These are phyloP conservation scores for Aspergillus indologenus DNA, from an alignment of 495 filamentous ascomycete genomes.

Conservation along the genomic window DNA sequence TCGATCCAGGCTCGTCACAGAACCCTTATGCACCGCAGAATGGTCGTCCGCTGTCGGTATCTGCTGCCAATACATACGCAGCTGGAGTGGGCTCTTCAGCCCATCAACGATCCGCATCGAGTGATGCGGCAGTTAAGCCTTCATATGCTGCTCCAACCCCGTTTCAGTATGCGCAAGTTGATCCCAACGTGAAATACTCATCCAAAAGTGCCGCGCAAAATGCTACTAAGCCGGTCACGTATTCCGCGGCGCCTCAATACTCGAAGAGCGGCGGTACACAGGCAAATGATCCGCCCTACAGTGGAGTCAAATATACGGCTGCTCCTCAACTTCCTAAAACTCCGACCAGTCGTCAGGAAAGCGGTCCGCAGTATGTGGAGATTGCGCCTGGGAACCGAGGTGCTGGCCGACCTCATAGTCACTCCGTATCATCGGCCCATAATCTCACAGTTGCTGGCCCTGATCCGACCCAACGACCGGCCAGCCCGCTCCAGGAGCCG, in stretches of 20 bases:
- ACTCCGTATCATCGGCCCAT: constrained; percentile 41
- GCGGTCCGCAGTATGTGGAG: constrained; percentile 41
- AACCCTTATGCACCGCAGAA: constrained; percentile 28
- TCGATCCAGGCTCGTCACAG: constrained; percentile 13
- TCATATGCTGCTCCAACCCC: constrained; percentile 34
- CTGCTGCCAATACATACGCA: constrained; percentile 15
- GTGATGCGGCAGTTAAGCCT: constrained; percentile 21
- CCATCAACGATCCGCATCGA: constrained; percentile 29
- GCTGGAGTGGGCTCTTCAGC: constrained; percentile 8
- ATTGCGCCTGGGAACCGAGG: constrained; percentile 38
- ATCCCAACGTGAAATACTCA: constrained; percentile 43
- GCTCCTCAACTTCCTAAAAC: constrained; percentile 19
- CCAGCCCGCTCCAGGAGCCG: constrained; percentile 83
- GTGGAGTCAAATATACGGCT: constrained; percentile 15
- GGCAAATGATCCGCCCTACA: constrained; percentile 19
- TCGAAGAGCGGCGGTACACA: constrained; percentile 17
- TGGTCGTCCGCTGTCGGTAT: constrained; percentile 10
- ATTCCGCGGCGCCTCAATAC: constrained; percentile 25
- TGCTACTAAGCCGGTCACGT: constrained; percentile 16
- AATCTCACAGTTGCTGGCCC: constrained; percentile 32
- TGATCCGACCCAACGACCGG: constrained; percentile 51
- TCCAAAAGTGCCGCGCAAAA: constrained; percentile 31
- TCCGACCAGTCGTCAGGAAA: constrained; percentile 14
- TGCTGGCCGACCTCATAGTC: constrained; percentile 32
- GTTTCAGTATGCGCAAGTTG: constrained; percentile 45